phyloP scores from a whole-genome alignment of 495 filamentous ascomycete genomes.

The Pseudevernia furfuracea region DNA sequence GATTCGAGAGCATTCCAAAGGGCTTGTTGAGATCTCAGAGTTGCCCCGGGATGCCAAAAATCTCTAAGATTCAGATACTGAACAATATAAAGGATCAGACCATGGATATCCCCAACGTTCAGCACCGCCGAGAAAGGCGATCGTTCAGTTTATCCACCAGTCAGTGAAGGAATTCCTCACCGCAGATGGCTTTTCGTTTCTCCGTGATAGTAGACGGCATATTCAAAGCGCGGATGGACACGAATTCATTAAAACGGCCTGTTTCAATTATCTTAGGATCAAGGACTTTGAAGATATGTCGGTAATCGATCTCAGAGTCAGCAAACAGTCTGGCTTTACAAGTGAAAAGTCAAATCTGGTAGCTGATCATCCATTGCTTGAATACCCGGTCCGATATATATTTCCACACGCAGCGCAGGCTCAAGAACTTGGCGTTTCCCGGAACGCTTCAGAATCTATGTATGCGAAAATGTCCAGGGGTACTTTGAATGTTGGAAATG shows the following conservation, averaged over 20 bases:
- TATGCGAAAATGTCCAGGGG: background rate
- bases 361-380: background rate
- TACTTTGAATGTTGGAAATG: background rate
- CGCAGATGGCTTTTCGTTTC: background rate
- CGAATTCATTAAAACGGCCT: background rate
- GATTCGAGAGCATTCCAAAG: constrained; percentile 37
- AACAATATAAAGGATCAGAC: too few relatives aligned
- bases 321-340: background rate
- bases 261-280: background rate
- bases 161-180: constrained; percentile 39
- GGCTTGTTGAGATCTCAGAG: constrained; percentile 35
- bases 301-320: background rate
- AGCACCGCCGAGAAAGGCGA: constrained; percentile 19
- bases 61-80: too few relatives aligned
- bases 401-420: background rate
- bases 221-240: background rate
- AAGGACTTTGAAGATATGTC: background rate
- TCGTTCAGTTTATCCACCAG: constrained; percentile 45
- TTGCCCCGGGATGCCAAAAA: background rate
- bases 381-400: background rate
- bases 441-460: background rate
- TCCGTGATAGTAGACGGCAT: background rate
- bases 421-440: background rate
- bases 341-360: background rate
- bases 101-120: background rate